These are phyloP conservation scores for Rhodocollybia butyracea DNA, from an alignment of 768 basidiomycete genomes.

Conservation along the genomic window DNA sequence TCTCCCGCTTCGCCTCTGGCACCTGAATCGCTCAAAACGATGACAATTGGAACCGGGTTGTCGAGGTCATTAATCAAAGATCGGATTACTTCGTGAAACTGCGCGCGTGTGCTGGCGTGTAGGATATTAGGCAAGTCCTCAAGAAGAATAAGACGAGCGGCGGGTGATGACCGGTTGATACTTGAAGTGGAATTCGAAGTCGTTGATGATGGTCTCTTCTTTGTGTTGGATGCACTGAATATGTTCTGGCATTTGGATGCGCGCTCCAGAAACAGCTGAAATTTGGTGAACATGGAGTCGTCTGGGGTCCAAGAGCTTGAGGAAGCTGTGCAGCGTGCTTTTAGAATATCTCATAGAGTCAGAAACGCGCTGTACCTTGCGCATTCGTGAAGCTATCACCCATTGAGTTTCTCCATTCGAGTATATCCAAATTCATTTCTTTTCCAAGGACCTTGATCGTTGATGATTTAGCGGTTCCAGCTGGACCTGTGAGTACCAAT, in stretches of 20 bases:
- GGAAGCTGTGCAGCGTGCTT: neutral
- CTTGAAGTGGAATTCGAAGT: slow-evolving; percentile 3
- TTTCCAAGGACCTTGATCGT: slow-evolving; percentile 71
- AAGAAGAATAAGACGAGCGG: slow-evolving; percentile 62
- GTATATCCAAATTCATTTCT: slow-evolving; percentile 74
- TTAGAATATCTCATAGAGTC: neutral
- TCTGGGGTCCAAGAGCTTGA: slow-evolving; percentile 23
- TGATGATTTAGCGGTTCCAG: slow-evolving; percentile 89
- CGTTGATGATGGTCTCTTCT: neutral
- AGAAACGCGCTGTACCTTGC: neutral
- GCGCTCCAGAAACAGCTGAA: slow-evolving; percentile 70
- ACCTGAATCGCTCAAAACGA: slow-evolving; percentile 83
- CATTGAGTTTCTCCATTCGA: slow-evolving; percentile 80
- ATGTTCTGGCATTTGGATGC: slow-evolving; percentile 59
- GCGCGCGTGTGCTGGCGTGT: slow-evolving; percentile 61
- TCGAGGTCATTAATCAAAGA: slow-evolving; percentile 43
- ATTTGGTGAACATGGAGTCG: slow-evolving; percentile 53
- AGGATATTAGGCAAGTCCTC: slow-evolving; percentile 92
- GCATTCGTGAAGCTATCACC: slow-evolving; percentile 35
- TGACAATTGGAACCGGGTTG: slow-evolving; percentile 61
- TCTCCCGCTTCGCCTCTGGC: slow-evolving; percentile 65
- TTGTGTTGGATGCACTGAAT: slow-evolving; percentile 26
- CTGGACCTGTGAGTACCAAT: slow-evolving; percentile 81
- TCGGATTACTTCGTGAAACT: slow-evolving; percentile 71
- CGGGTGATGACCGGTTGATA: slow-evolving; percentile 11